Evolutionary conservation across 1,284 basidiomycete species (phyloP).

Genomic region (Malassezia obtusa): DNA sequence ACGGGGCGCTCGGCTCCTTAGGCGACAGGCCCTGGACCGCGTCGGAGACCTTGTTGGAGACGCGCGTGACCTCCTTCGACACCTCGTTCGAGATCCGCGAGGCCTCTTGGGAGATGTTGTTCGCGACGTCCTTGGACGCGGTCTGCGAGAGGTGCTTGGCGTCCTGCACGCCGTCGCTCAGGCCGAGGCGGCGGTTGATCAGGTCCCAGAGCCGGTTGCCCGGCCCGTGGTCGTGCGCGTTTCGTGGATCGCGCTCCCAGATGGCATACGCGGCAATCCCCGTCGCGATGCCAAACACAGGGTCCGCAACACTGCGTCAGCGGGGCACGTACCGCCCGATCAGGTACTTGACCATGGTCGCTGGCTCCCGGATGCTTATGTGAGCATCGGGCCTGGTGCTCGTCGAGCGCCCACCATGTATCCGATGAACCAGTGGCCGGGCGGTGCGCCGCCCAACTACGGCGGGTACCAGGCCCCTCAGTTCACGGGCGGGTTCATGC

Average conservation of each 20-base stretch:
- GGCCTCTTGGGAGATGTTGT: too few species aligned
- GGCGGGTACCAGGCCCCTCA: constrained; percentile 26
- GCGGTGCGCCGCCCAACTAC: constrained; percentile 19
- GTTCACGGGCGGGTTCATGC: constrained; percentile 31
- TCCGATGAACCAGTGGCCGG: constrained; percentile 38
- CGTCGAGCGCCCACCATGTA: constrained; percentile 20
- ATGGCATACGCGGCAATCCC: constrained; percentile 41
- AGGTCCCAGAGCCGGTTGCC: constrained; percentile 31
- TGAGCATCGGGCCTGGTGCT: constrained; percentile 2
- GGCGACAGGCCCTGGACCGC: too few species aligned
- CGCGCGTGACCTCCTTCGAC: too few species aligned
- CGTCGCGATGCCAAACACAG: constrained; percentile 35
- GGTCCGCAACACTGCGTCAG: constrained; percentile 24
- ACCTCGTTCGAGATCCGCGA: too few species aligned
- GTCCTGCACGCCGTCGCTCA: too few species aligned
- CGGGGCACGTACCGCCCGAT: constrained; percentile 19
- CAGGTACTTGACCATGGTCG: constrained; percentile 19
- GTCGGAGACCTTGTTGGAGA: too few species aligned
- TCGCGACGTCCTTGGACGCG: too few species aligned
- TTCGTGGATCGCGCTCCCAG: constrained; percentile 40
- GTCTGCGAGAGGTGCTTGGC: too few species aligned
- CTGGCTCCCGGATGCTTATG: neutral
- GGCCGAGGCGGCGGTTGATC: constrained; percentile 18
- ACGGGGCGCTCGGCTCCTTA: too few species aligned
- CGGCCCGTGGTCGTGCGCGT: constrained; percentile 26